Evolutionary conservation across 768 basidiomycete genomes (phyloP), one percentile per base, ranked within the genome.

Genomic region (Suillus weaverae): DNA sequence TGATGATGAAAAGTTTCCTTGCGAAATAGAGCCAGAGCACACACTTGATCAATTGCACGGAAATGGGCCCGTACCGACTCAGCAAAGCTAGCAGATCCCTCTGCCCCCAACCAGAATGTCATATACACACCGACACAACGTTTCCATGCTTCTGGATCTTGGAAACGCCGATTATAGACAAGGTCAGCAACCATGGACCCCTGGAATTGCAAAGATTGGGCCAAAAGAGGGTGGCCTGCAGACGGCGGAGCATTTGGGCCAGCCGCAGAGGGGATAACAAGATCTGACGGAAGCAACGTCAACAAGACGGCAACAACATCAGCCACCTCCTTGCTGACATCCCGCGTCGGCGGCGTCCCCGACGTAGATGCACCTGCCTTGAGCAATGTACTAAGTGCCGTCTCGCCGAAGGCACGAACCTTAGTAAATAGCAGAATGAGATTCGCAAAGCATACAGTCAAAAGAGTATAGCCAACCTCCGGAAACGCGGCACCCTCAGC

Each of bases 401-500:
- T 82, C 71, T 91, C 88, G 62, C 87, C 95, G 75, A 97, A 98
- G n/a, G 92, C 94, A 64, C 95, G 91, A 70, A 97, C 90, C 89
- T 90, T 63, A 2, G 8, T 61, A n/a, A 38, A 41, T 36, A 48
- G 6, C 32, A 53, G 68, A 64, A 63, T 70, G 62, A 66, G 65
- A 66, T 57, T 20, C 59, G 60, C 63, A 48, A 43, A 41, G 62
- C 66, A 61, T n/a, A 62, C 60, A 32, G 60, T 43, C 32, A 33
- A 41, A 20, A 36, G 10, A 41, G 41, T 62, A 64, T 55, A 8
- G 70, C 83, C 62, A 46, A 89, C 94, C 81, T 99, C 97, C 61
- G 97, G 97, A 84, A 99, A 99, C 33, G 96, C 94, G 62, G 96
- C 96, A 20, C 90, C 86, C 62, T 88, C 87, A 14, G 92, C 92